Evolutionary conservation across 202 grass and related monocot species (phyloP), one percentile per base, ranked within the genome.

Genomic region (Alloteropsis angusta): DNA sequence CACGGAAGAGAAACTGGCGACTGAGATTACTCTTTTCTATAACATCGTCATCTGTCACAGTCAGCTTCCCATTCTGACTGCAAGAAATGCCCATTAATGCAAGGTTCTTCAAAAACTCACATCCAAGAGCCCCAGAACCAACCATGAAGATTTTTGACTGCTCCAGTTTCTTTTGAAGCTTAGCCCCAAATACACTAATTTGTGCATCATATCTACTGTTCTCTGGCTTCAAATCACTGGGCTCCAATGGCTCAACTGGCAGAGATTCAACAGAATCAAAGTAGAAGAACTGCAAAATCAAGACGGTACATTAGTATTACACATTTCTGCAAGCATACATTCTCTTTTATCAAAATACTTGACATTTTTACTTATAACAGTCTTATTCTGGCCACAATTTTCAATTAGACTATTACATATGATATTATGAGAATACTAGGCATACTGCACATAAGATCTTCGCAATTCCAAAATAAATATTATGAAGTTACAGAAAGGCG

Each of bases 11-110:
- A 81, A 97, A 97, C 55, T 97, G 93, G 15, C 93, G 93, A 76
- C 93, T 97, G 38, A 97, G 91, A 86, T 97, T 97, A 68, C 93
- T 97, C 77, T 91, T 97, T 82, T 97, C 90, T 84, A 93, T 97
- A 21, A 97, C 85, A 89, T 97, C 91, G 65, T 97, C 93, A 89
- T 97, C 93, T 76, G 93, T 97, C 78, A 93, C 67, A 14, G 85
- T 97, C 42, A 97, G 82, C 41, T 87, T 93, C 47, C 93, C 91
- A 73, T 83, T 85, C 17, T 71, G 52, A 65, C 73, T 77, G 62
- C 91, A 97, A 34, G 87, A 97, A 84, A 93, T 86, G 15, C 95
- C 95, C 95, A 98, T 98, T 39, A 98, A 61, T 5, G 89, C 95
- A 49, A 98, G 52, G 84, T 98, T 98, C 68, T 98, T 98, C 78